Evolutionary conservation across 164 flowering plant genomes (phyloP), one percentile per base, ranked within the genome.

Genomic region (Taxillus chinensis): DNA sequence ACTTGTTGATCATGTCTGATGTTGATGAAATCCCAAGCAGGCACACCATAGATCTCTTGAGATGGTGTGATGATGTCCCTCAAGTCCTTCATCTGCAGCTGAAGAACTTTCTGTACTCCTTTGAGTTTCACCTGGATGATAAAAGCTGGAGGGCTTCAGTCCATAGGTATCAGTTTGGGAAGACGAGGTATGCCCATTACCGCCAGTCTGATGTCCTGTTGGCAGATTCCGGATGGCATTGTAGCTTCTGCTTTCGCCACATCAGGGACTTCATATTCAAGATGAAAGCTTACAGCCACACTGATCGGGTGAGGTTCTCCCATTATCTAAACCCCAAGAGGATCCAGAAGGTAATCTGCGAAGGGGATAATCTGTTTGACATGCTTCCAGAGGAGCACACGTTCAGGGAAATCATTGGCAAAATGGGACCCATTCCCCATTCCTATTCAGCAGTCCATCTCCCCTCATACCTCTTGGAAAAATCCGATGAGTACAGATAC

Each of bases 381-480:
- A 72, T 72, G 75, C 48, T 72, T 39, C 75, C 75, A 16, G 75
- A 72, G 50, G 72, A 72, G 63, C 61, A 72, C 60, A 72, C 75
- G 12, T 72, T 72, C 43, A 56, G 59, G 57, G 63, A 55, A 12
- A 37, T 69, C 3, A 55, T 70, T 5, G 60, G 42, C 39, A 65
- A 49, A 14, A 49, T 49, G 52, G 52, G 52, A 14, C 52, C 52
- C 12, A 49, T 49, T 14, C 52, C 52, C 14, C 52, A 14, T 14
- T 49, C 52, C 12, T 49, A 49, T 49, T 49, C 52, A 14, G 52
- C 52, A 10, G 52, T 49, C 12, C 52, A 49, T 14, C 52, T 49
- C 14, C 52, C 52, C 14, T 49, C 52, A 49, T 14, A 49, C 14
- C 52, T 49, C 52, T 1, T 49, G 12, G 52, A 49, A 49, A 49